These are phyloP conservation scores for Arabidopsis lyrata DNA, from an alignment of 441 rosid species.

Conservation along the genomic window DNA sequence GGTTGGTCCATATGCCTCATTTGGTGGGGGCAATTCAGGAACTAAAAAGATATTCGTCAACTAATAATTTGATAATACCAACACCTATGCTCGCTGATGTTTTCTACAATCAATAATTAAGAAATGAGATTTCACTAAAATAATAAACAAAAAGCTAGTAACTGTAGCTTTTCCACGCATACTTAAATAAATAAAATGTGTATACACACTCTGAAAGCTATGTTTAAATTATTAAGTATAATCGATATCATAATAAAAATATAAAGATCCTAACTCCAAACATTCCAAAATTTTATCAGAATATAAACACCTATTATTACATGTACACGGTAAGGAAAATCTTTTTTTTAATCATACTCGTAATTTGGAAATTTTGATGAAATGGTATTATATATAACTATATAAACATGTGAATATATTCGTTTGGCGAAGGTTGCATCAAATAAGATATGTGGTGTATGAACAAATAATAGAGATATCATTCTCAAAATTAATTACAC, in stretches of 20 bases:
- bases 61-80: constrained; percentile 6
- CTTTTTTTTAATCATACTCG: too few relatives aligned
- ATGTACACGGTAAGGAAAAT: neutral
- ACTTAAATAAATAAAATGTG: neutral
- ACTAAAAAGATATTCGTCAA: neutral
- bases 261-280: neutral
- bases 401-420: constrained; percentile 11
- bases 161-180: neutral
- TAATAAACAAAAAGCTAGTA: neutral
- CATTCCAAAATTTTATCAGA: too few relatives aligned
- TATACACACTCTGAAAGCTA: neutral
- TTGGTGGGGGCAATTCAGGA: neutral
- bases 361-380: neutral
- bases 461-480: constrained; percentile 30
- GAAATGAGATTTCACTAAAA: neutral
- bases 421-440: constrained; percentile 32
- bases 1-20: neutral
- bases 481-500: constrained; percentile 37
- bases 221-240: neutral
- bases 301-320: too few relatives aligned
- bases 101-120: constrained; percentile 21
- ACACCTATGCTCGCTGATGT: constrained; percentile 8
- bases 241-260: neutral
- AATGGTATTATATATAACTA: neutral
- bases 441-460: constrained; percentile 33